A percentile compares a stretch with the other conserved stretches of the same genome.
Evolutionary conservation across 495 filamentous ascomycete genomes (phyloP).

Genomic region (Corynascus novoguineensis): DNA sequence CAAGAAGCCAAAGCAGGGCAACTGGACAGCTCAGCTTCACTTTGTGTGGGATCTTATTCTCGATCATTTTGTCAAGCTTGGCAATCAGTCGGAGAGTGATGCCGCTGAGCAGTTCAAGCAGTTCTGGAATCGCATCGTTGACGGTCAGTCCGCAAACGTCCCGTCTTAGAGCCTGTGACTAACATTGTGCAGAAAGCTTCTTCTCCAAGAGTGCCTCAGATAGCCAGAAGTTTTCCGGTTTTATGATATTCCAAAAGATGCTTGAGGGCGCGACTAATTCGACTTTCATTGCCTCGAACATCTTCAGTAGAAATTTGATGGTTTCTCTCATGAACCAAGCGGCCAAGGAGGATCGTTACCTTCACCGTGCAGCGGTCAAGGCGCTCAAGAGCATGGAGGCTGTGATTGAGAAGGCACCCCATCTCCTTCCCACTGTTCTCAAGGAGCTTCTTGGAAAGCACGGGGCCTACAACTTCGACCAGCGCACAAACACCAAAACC

Average conservation of each 20-base stretch:
- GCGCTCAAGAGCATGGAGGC: conserved; percentile 61
- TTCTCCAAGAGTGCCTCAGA: conserved; percentile 76
- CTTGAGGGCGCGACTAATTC: conserved; percentile 45
- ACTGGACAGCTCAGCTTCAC: conserved; percentile 73
- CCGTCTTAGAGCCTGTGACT: conserved; percentile 14
- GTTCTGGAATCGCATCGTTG: conserved; percentile 87
- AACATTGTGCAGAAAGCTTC: conserved; percentile 56
- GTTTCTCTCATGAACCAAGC: conserved; percentile 83
- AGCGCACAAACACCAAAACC: conserved; percentile 81
- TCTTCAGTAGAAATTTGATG: conserved; percentile 81
- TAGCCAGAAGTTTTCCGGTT: conserved; percentile 85
- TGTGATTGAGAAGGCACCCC: conserved; percentile 60
- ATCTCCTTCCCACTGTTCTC: conserved; percentile 54
- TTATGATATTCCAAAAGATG: conserved; percentile 73
- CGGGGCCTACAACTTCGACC: conserved; percentile 76
- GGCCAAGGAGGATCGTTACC: conserved; percentile 71
- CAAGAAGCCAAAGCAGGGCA: conserved; percentile 45
- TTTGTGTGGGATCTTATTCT: conserved; percentile 85
- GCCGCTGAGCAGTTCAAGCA: conserved; percentile 54
- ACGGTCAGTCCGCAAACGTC: conserved; percentile 52
- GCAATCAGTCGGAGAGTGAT: conserved; percentile 21
- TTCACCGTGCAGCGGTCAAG: conserved; percentile 74
- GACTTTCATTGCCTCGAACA: conserved; percentile 27
- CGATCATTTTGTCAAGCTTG: conserved; percentile 40
- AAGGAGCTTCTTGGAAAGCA: conserved; percentile 59